Evolutionary conservation across 495 filamentous ascomycete species (phyloP), one percentile per base, ranked within the genome.

Genomic region (Sabuloglossum arenarium): DNA sequence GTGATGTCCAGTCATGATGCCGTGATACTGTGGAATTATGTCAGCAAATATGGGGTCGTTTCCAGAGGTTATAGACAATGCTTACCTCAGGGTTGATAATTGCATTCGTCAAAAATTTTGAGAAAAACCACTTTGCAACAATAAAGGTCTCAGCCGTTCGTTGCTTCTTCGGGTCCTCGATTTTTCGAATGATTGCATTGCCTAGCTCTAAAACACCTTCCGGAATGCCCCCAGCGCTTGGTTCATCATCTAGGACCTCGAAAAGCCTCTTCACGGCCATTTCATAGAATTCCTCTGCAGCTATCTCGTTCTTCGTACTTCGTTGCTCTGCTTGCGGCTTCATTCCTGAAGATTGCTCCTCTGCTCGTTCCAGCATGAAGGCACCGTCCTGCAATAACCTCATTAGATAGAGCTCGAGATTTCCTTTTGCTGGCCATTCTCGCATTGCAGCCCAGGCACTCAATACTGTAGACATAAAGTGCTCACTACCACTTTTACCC

Each of bases 381-480:
- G 85, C 80, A 58, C 91, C 91, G 63, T 89, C 85, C 68, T 94
- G 86, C 21, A 98, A 76, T 57, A 90, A 83, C 64, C 87, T 81
- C 86, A 93, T 90, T 5, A 98, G 77, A 63, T 88, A 95, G 63
- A 86, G 81, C 70, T 95, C 89, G 73, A 98, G 81, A 61, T 86
- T 88, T 59, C 80, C 79, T 59, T 81, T 85, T 56, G 86, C 84
- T 57, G 84, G 82, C 91, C 91, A 97, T 64, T 87, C 82, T 64
- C 85, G 79, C 71, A 86, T 84, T 34, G 79, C 76, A 54, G 88
- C 78, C 84, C 86, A 97, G 55, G 84, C 78, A 67, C 90, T 87
- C 34, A 97, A 76, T 16, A 85, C 76, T 49, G 74, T 75, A 53
- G 78, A 76, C 50, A 86, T 71, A 53, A 87, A 80, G 49, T 79